These are phyloP conservation scores for Dentipellis fragilis DNA, from an alignment of 768 basidiomycete genomes.

Conservation along the genomic window DNA sequence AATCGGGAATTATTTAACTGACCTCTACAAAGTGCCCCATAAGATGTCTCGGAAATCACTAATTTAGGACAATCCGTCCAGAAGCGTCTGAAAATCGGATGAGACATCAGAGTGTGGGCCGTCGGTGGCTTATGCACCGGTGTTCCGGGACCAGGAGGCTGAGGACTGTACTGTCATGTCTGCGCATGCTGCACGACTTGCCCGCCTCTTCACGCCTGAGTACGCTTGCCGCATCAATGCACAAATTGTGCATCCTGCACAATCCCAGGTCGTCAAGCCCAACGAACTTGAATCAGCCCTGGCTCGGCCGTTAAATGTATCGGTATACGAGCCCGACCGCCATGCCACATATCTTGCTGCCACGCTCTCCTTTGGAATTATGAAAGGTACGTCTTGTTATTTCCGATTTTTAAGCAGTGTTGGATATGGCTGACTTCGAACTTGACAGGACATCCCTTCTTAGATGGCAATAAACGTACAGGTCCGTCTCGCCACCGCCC, in stretches of 20 bases:
- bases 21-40: too few species aligned
- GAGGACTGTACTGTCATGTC: too few species aligned
- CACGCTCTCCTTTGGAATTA: constrained; percentile 24
- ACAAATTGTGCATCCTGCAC: constrained; percentile 23
- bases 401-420: neutral
- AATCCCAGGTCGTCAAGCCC: constrained; percentile 21
- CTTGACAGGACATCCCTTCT: constrained; percentile 19
- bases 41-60: too few species aligned
- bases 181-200: constrained; percentile 18
- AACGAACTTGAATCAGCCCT: constrained; percentile 24
- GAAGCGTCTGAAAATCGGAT: too few species aligned
- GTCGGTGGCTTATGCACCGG: too few species aligned
- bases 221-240: constrained; percentile 20
- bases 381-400: constrained; percentile 20
- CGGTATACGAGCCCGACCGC: constrained; percentile 21
- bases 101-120: too few species aligned
- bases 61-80: too few species aligned
- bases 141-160: too few species aligned
- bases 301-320: constrained; percentile 17
- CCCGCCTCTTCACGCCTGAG: constrained; percentile 22
- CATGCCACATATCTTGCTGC: constrained; percentile 21
- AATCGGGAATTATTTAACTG: too few species aligned
- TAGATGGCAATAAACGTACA: constrained; percentile 25
- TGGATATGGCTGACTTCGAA: neutral
- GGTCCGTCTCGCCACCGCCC: constrained; percentile 14